A percentile compares a stretch with the other conserved stretches of the same genome.
Conservation (phyloP, 208 protist genomes). For the Leishmania tropica region DNA sequence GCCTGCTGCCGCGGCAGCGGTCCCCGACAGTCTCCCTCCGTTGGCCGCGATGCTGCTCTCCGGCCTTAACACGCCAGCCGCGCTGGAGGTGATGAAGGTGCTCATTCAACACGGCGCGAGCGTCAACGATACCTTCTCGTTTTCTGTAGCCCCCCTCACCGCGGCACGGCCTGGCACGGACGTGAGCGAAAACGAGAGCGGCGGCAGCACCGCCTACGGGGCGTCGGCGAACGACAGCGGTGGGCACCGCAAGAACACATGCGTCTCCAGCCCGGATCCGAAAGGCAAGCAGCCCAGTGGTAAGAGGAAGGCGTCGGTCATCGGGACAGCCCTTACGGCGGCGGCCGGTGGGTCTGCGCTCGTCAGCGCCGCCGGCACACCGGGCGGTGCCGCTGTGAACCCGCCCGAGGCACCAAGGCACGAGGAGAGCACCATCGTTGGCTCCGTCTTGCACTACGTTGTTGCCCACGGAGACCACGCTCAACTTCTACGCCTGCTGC, state of each 20-base stretch:
- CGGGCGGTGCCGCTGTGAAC: background rate
- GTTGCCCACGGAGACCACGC: slow-evolving; percentile 61
- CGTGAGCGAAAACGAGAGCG: background rate
- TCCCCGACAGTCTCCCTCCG: slow-evolving; percentile 16
- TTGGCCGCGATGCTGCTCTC: slow-evolving; percentile 53
- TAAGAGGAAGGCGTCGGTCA: background rate
- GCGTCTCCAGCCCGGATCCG: background rate
- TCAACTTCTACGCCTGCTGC: slow-evolving; percentile 62
- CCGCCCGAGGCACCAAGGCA: slow-evolving; percentile 6
- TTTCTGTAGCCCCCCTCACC: slow-evolving; percentile 11
- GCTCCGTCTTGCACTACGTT: slow-evolving; percentile 78
- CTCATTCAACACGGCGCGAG: slow-evolving; percentile 59
- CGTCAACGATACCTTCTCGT: slow-evolving; percentile 50
- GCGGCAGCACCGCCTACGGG: background rate
- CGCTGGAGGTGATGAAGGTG: slow-evolving; percentile 47
- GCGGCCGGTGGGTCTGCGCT: background rate
- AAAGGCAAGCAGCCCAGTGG: background rate
- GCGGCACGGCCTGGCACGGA: background rate
- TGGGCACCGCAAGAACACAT: background rate
- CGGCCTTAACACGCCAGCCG: slow-evolving; percentile 35
- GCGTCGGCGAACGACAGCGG: background rate
- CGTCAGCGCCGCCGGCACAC: background rate
- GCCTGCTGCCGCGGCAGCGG: slow-evolving; percentile 1
- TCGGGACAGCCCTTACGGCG: background rate
- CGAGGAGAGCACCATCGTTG: slow-evolving; percentile 18